These are phyloP conservation scores for Pestalotiopsis sp. DNA, from an alignment of 2,329 filamentous ascomycete genomes.

Conservation along the genomic window DNA sequence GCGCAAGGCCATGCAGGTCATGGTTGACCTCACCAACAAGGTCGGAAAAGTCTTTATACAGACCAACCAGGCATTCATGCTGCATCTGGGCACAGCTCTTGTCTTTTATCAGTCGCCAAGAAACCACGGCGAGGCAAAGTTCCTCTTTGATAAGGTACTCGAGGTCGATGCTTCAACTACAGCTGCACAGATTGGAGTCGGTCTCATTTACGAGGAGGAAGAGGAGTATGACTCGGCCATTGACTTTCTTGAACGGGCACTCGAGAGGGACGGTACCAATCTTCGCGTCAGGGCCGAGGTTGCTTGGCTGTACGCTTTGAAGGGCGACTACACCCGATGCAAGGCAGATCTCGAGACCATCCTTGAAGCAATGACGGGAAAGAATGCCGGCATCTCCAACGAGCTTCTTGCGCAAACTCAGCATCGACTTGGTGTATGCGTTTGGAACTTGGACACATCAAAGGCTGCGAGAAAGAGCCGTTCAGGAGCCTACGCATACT, in stretches of 20 bases:
- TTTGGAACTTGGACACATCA: constrained; percentile 82
- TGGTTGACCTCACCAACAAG: constrained; percentile 61
- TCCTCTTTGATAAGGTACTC: constrained; percentile 82
- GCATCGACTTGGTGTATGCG: constrained; percentile 82
- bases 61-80: constrained; percentile 72
- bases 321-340: constrained; percentile 72
- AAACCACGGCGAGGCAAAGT: constrained; percentile 85
- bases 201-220: constrained; percentile 90
- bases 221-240: constrained; percentile 84
- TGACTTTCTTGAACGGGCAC: constrained; percentile 75
- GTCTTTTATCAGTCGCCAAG: constrained; percentile 89
- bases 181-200: constrained; percentile 82
- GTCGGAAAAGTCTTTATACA: constrained; percentile 71
- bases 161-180: constrained; percentile 75
- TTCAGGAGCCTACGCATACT: constrained; percentile 79
- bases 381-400: constrained; percentile 52
- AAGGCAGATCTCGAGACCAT: constrained; percentile 69
- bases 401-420: constrained; percentile 84
- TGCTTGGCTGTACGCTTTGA: constrained; percentile 88
- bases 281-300: constrained; percentile 81
- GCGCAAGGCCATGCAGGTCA: constrained; percentile 68
- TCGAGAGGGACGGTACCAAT: constrained; percentile 73
- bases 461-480: constrained; percentile 76
- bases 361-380: constrained; percentile 56
- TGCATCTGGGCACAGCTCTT: constrained; percentile 81